phyloP scores from a whole-genome alignment of 305 asterid species.

The Solanum hybrid region DNA sequence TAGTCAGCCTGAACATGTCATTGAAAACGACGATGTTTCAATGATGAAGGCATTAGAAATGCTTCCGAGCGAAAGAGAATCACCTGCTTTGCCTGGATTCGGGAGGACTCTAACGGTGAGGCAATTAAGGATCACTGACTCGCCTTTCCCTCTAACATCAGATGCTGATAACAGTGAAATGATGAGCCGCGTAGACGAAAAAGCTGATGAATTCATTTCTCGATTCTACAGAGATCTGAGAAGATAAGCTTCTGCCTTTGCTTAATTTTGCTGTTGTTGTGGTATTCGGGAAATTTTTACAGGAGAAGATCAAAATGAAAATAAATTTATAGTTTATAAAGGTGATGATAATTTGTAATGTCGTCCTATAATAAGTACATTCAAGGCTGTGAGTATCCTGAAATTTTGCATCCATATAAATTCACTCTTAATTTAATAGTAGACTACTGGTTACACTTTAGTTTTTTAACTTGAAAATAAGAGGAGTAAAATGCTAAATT shows the following conservation, averaged over 20 bases:
- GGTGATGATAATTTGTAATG: background rate
- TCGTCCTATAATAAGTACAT: background rate
- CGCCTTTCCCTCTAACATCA: slow-evolving; percentile 28
- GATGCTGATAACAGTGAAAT: background rate
- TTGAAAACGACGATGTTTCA: background rate
- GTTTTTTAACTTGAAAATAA: background rate
- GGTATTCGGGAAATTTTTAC: no score
- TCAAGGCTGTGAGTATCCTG: background rate
- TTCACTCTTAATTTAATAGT: background rate
- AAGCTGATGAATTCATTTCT: slow-evolving; percentile 25
- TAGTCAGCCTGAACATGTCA: background rate
- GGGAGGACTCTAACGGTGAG: slow-evolving; percentile 26
- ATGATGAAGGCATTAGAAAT: slow-evolving; percentile 19
- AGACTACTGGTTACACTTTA: background rate
- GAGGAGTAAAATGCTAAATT: background rate
- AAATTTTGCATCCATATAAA: background rate
- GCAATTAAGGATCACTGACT: slow-evolving; percentile 33
- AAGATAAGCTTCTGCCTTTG: background rate
- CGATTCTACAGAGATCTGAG: slow-evolving; percentile 21
- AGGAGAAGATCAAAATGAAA: background rate
- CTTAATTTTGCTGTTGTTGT: background rate
- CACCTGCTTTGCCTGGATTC: slow-evolving; percentile 30
- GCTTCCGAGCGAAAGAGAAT: slow-evolving; percentile 16
- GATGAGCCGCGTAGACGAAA: slow-evolving; percentile 14
- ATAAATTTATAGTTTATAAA: background rate